Conservation (phyloP, 306 rosid species). For the Albizia julibrissin region DNA sequence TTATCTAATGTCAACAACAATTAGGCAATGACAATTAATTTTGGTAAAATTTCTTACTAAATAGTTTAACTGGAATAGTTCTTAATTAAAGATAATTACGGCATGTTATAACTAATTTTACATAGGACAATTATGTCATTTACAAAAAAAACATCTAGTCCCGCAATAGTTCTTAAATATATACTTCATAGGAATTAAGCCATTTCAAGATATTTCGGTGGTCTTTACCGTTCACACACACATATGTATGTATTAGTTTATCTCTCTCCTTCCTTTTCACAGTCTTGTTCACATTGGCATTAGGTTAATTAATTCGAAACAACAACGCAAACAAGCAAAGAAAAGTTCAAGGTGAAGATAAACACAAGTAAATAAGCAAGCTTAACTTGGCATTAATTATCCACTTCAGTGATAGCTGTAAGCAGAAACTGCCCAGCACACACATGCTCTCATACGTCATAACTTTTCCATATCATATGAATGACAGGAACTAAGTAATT, state of each 20-base stretch:
- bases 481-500: slow-evolving; percentile 26
- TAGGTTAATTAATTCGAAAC: neutral
- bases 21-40: too few relatives aligned
- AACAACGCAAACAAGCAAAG: neutral
- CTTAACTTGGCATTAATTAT: neutral
- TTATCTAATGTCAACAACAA: too few relatives aligned
- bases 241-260: neutral
- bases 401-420: neutral
- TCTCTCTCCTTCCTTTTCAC: neutral
- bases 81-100: too few relatives aligned
- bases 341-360: neutral
- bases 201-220: too few relatives aligned
- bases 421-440: slow-evolving; percentile 24
- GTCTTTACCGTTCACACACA: too few relatives aligned
- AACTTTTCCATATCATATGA: slow-evolving; percentile 21
- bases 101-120: too few relatives aligned
- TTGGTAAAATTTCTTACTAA: too few relatives aligned
- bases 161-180: too few relatives aligned
- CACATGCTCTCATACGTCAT: slow-evolving; percentile 29
- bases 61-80: too few relatives aligned
- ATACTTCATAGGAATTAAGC: too few relatives aligned
- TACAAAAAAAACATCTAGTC: too few relatives aligned
- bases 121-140: too few relatives aligned
- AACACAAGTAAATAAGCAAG: neutral
- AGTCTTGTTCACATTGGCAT: neutral